A percentile compares a stretch with the other conserved stretches of the same genome.
phyloP scores from a whole-genome alignment of 805 yeast genomes.

The Metschnikowia kunwiensis region DNA sequence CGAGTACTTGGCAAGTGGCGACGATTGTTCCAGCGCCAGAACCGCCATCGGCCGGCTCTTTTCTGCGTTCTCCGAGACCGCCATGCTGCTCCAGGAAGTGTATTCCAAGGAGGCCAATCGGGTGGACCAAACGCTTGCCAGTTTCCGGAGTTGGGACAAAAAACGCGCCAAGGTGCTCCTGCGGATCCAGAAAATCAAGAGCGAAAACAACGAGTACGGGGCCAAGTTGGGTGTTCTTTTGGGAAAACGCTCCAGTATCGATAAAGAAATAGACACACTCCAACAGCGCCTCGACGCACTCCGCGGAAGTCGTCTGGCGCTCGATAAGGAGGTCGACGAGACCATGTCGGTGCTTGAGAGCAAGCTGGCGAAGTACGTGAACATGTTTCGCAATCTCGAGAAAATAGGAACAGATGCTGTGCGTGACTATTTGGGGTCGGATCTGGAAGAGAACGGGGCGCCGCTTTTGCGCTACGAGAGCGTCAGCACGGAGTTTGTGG shows the following conservation, averaged over 20 bases:
- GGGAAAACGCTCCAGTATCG: slow-evolving; percentile 30
- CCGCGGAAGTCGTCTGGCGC: slow-evolving; percentile 30
- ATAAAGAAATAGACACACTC: slow-evolving; percentile 36
- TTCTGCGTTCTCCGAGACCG: slow-evolving; percentile 36
- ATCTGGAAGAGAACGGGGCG: slow-evolving; percentile 1
- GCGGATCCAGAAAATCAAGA: slow-evolving; percentile 39
- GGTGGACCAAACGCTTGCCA: slow-evolving; percentile 24
- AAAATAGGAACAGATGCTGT: slow-evolving; percentile 36
- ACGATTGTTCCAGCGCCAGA: slow-evolving; percentile 12
- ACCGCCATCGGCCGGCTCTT: slow-evolving; percentile 3
- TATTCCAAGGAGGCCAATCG: slow-evolving; percentile 37
- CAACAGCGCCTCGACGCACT: slow-evolving; percentile 34
- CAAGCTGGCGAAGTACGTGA: slow-evolving; percentile 43
- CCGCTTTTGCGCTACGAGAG: slow-evolving; percentile 11
- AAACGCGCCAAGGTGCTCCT: slow-evolving; percentile 32
- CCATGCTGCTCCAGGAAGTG: slow-evolving; percentile 45
- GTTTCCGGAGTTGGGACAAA: slow-evolving; percentile 41
- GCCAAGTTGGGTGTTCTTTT: slow-evolving; percentile 35
- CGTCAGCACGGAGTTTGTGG: slow-evolving; percentile 9
- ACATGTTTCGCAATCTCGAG: slow-evolving; percentile 39
- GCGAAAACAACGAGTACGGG: slow-evolving; percentile 42
- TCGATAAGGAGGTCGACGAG: slow-evolving; percentile 39
- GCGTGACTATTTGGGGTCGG: slow-evolving; percentile 20
- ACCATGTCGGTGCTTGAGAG: slow-evolving; percentile 52
- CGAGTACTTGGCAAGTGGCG: slow-evolving; percentile 8